Conservation (phyloP, 2,329 filamentous ascomycete genomes). For the Talaromyces rugulosus region DNA sequence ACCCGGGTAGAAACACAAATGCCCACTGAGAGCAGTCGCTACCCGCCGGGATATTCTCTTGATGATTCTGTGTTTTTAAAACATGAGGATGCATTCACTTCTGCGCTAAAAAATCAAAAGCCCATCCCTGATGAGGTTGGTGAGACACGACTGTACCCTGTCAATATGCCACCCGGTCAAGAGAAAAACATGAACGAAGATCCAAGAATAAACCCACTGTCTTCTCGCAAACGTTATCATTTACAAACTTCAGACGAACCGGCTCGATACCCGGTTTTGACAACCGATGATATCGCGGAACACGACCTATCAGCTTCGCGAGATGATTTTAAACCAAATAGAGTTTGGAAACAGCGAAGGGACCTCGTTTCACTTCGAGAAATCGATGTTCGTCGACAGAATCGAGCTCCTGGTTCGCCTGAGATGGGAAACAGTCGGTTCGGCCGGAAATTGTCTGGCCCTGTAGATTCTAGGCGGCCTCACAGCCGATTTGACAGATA, state of each 20-base stretch:
- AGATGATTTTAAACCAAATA: constrained; percentile 3
- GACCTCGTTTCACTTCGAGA: not conserved
- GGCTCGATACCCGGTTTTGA: not conserved
- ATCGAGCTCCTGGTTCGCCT: constrained; percentile 12
- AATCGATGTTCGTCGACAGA: constrained; percentile 6
- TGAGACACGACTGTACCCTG: constrained; percentile 37
- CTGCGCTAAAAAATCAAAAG: not conserved
- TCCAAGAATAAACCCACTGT: constrained; percentile 1
- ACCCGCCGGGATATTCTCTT: constrained; percentile 1
- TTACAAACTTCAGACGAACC: not conserved
- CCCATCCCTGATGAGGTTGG: constrained; percentile 24
- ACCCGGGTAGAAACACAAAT: not conserved
- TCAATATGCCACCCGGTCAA: constrained; percentile 27
- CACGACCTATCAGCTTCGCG: not conserved
- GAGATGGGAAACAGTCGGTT: constrained; percentile 16
- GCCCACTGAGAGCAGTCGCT: not conserved
- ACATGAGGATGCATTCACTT: not conserved
- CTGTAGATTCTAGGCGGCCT: constrained; percentile 18
- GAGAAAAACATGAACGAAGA: constrained; percentile 8
- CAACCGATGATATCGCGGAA: not conserved
- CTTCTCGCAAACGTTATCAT: not conserved
- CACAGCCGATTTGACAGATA: constrained; percentile 25
- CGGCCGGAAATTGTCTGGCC: constrained; percentile 15
- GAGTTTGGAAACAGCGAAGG: constrained; percentile 8
- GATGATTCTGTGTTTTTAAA: constrained; percentile 1